These are phyloP conservation scores for Lizonia empirigonia DNA, from an alignment of 2,329 filamentous ascomycete genomes.

Conservation along the genomic window DNA sequence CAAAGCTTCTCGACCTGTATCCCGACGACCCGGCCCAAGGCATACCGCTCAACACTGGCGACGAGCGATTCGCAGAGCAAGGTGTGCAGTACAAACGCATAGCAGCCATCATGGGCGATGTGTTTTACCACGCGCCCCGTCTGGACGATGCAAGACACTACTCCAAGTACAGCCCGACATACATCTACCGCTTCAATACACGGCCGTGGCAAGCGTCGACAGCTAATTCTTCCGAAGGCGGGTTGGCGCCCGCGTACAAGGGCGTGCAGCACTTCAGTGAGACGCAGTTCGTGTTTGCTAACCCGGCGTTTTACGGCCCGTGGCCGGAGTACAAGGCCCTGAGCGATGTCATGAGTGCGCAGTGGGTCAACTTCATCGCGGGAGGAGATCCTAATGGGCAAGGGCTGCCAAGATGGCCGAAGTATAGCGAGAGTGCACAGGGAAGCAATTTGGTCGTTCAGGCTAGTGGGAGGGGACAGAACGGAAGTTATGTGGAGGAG, in stretches of 20 bases:
- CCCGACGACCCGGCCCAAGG: constrained; percentile 42
- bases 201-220: constrained; percentile 36
- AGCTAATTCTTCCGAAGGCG: constrained; percentile 47
- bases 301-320: constrained; percentile 47
- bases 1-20: constrained; percentile 42
- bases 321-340: constrained; percentile 49
- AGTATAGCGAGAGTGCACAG: constrained; percentile 44
- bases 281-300: constrained; percentile 55
- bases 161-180: constrained; percentile 58
- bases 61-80: constrained; percentile 38
- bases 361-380: constrained; percentile 55
- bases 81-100: constrained; percentile 60
- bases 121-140: constrained; percentile 62
- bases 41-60: constrained; percentile 43
- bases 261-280: constrained; percentile 62
- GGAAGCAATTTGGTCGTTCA: constrained; percentile 55
- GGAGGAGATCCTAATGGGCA: constrained; percentile 46
- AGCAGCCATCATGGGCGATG: constrained; percentile 60
- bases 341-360: constrained; percentile 52
- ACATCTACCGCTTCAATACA: constrained; percentile 67
- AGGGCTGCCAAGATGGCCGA: constrained; percentile 49
- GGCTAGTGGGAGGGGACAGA: constrained; percentile 48
- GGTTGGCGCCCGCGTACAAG: constrained; percentile 49
- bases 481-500: constrained; percentile 50
- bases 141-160: constrained; percentile 50